Base-by-base conservation (phyloP, 139 green algal species). In the Tetraselmis chui region DNA sequence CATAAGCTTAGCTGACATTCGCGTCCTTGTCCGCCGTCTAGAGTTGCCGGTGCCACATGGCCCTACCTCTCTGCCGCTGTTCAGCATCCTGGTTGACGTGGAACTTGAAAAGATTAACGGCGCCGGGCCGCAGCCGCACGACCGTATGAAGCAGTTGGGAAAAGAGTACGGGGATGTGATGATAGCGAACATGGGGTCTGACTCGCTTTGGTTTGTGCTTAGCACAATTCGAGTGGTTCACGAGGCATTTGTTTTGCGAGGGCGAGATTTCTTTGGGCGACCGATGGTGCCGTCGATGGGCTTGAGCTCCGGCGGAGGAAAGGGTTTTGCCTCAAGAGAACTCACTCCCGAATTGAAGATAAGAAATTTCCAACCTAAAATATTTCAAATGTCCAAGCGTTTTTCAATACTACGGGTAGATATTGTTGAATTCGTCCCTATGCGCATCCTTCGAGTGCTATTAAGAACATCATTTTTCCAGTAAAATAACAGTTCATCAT, bases 271-370 rank as follows among this genome's bases (percentile, higher is more conserved):
- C 18, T 31, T 2, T 11, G 74, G 5, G 18, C 74, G 74, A 25
- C 74, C 74, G 74, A 77, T 77, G 74, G 74, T 77, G 74, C 26
- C 74, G 74, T 77, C 74, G 5, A 77, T 77, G 74, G 74, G 74
- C 74, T 30, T 77, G 5, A 31, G 26, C 26, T 77, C 74, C 74
- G 74, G 74, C 18, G 74, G 74, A 2, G 74, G 74, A 2, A 22
- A 77, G 18, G 74, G 74, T 25, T 77, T 77, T 77, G 74, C 74
- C 18, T 22, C 74, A 22, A 28, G 2, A 22, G 28, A 28, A 2
- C 74, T 77, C 2, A 29, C 25, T 2, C 74, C 74, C 2, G 74
- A 28, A 2, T 25, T 77, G 5, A 67, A 67, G 45, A 18, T 67
- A 5, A 67, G 45, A 25, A n/a, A n/a, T n/a, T n/a, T n/a, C n/a